These are phyloP conservation scores for Scorias spongiosa DNA, from an alignment of 2,329 filamentous ascomycete species.

Conservation along the genomic window DNA sequence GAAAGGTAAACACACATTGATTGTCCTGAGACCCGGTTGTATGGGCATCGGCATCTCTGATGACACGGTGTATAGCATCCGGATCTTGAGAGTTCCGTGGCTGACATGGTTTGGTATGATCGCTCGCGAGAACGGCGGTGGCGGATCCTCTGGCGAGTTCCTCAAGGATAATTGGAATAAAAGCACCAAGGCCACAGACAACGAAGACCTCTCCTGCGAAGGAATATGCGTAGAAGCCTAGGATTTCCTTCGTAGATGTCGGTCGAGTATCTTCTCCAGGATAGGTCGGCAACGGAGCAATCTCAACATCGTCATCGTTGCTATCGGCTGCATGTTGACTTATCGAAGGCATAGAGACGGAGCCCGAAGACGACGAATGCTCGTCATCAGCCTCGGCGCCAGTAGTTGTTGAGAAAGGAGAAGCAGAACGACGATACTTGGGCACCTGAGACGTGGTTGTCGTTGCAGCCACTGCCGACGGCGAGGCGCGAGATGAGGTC, in stretches of 20 bases:
- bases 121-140: slow-evolving; percentile 70
- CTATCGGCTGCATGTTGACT: background rate
- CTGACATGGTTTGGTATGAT: slow-evolving; percentile 61
- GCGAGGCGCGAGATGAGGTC: background rate
- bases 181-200: slow-evolving; percentile 76
- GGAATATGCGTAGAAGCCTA: slow-evolving; percentile 90
- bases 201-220: slow-evolving; percentile 96
- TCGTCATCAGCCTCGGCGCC: slow-evolving; percentile 10
- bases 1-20: slow-evolving; percentile 69
- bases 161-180: slow-evolving; percentile 90
- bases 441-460: background rate
- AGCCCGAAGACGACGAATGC: slow-evolving; percentile 6
- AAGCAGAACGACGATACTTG: background rate
- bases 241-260: slow-evolving; percentile 74
- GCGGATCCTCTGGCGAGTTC: slow-evolving; percentile 64
- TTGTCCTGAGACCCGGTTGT: slow-evolving; percentile 21
- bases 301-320: background rate
- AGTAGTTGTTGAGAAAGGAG: background rate
- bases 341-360: background rate
- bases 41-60: background rate
- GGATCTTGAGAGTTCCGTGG: slow-evolving; percentile 32
- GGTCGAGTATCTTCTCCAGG: slow-evolving; percentile 74
- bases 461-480: background rate
- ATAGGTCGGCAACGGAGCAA: slow-evolving; percentile 39
- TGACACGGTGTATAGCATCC: slow-evolving; percentile 5